These are phyloP conservation scores for Xylariaceae sp. DNA, from an alignment of 2,329 filamentous ascomycete species.

Conservation along the genomic window DNA sequence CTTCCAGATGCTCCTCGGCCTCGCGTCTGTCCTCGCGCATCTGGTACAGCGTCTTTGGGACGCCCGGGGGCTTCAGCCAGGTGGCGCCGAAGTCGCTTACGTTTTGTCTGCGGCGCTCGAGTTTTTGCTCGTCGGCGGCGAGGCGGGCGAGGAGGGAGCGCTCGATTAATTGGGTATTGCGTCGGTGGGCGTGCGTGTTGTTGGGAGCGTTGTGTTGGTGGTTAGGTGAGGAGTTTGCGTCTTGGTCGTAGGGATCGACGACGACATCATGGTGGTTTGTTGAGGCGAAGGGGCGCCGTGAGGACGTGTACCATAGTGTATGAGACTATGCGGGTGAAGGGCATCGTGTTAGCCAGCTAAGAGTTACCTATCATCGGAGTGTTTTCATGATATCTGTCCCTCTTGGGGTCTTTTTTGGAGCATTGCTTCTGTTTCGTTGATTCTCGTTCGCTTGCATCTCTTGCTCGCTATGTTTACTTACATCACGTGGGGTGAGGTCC, in stretches of 20 bases:
- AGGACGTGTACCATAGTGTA: conserved; percentile 67
- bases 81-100: conserved; percentile 80
- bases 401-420: conserved; percentile 1
- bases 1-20: conserved; percentile 76
- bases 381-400: background rate
- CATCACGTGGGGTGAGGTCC: conserved; percentile 64
- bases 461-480: conserved; percentile 36
- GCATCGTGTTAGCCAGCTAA: background rate
- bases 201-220: conserved; percentile 27
- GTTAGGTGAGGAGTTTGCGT: conserved; percentile 6
- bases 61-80: conserved; percentile 87
- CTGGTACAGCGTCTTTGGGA: conserved; percentile 84
- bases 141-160: conserved; percentile 63
- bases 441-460: no score
- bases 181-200: conserved; percentile 15
- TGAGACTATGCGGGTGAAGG: conserved; percentile 51
- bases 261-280: conserved; percentile 33
- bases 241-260: conserved; percentile 23
- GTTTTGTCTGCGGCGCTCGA: conserved; percentile 71
- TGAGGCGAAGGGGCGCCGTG: conserved; percentile 44
- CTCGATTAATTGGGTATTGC: conserved; percentile 42
- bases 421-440: background rate
- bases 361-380: background rate
- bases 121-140: conserved; percentile 67
- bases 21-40: conserved; percentile 86